Evolutionary conservation across 179 eudicot species (phyloP).

Genomic region (Beta corolliflora): DNA sequence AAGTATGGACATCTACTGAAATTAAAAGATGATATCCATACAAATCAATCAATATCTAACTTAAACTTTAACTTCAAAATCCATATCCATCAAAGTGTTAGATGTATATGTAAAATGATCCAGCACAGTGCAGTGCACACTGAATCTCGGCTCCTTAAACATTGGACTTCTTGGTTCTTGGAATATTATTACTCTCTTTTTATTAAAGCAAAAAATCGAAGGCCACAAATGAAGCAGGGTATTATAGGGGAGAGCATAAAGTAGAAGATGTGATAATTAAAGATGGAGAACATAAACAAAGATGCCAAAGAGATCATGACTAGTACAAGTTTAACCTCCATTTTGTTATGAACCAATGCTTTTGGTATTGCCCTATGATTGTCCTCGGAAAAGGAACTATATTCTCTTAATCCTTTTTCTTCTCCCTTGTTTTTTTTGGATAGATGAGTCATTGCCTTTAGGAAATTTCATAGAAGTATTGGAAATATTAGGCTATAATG

Average conservation of each 20-base stretch:
- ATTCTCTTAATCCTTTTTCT: background rate
- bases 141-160: background rate
- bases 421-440: background rate
- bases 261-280: constrained; percentile 1
- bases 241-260: constrained; percentile 2
- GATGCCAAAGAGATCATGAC: constrained; percentile 23
- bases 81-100: too few relatives aligned
- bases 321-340: constrained; percentile 26
- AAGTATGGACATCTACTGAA: too few relatives aligned
- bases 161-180: background rate
- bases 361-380: constrained; percentile 23
- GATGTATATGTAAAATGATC: too few relatives aligned
- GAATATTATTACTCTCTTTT: too few relatives aligned
- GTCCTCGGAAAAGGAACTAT: constrained; percentile 16
- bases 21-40: too few relatives aligned
- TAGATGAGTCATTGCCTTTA: background rate
- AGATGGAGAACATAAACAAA: background rate
- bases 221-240: background rate
- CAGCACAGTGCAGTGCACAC: too few relatives aligned
- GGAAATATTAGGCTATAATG: background rate
- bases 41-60: too few relatives aligned
- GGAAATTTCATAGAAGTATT: background rate
- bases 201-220: background rate
- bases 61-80: too few relatives aligned
- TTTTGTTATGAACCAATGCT: constrained; percentile 24